phyloP scores from a whole-genome alignment of 371 early-diverging fungal genomes.

The Haplosporangium sp. region DNA sequence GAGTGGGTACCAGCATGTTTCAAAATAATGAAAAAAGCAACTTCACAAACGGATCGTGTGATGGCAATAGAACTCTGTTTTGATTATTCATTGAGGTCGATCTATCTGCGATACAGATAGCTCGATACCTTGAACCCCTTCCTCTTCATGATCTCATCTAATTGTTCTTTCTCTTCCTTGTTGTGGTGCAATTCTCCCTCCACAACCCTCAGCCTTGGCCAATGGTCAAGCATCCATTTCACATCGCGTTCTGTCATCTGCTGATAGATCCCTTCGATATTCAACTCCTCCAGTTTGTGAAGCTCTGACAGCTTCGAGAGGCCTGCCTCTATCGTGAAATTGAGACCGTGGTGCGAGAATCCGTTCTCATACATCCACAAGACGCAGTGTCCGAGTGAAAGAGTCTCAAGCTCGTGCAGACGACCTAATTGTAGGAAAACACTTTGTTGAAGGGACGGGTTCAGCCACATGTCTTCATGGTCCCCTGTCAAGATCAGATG shows the following conservation, averaged over 20 bases:
- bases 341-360: slow-evolving; percentile 6
- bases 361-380: slow-evolving; percentile 15
- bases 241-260: slow-evolving; percentile 8
- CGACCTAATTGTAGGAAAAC: slow-evolving; percentile 17
- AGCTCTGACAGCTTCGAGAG: slow-evolving; percentile 1
- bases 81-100: too few species aligned
- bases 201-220: slow-evolving; percentile 14
- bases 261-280: slow-evolving; percentile 26
- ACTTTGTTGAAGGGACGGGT: slow-evolving; percentile 7
- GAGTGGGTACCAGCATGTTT: too few species aligned
- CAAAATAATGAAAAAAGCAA: too few species aligned
- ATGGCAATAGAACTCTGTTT: too few species aligned
- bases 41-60: too few species aligned
- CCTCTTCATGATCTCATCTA: slow-evolving; percentile 11
- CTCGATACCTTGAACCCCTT: slow-evolving; percentile 10
- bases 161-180: neutral
- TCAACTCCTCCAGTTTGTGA: slow-evolving; percentile 1
- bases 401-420: neutral
- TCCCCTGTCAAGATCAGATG: slow-evolving; percentile 18
- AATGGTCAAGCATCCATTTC: slow-evolving; percentile 23
- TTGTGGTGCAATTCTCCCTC: slow-evolving; percentile 14
- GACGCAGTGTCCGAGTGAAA: slow-evolving; percentile 10
- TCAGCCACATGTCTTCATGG: neutral
- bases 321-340: slow-evolving; percentile 16
- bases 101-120: slow-evolving; percentile 3